A percentile compares a stretch with the other conserved stretches of the same genome.
Evolutionary conservation across 169 alveolate genomes (phyloP).

Genomic region (Plasmodium adleri): DNA sequence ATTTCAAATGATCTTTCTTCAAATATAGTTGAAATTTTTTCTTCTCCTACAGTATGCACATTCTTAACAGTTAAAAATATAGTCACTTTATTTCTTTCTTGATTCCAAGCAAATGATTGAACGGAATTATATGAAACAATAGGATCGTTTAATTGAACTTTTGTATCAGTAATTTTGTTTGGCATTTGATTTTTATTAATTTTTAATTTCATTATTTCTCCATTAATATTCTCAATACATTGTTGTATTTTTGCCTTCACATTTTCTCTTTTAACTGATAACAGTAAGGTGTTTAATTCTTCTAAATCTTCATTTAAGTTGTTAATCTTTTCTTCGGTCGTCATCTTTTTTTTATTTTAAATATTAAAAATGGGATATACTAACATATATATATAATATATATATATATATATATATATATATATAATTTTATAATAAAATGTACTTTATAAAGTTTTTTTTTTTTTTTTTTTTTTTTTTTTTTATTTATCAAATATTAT

Average conservation of each 20-base stretch:
- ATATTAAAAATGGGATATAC: no score
- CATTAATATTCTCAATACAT: slow-evolving; percentile 56
- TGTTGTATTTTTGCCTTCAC: slow-evolving; percentile 51
- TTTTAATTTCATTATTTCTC: slow-evolving; percentile 44
- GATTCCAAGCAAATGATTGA: slow-evolving; percentile 75
- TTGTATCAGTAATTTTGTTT: slow-evolving; percentile 44
- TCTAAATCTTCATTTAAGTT: slow-evolving; percentile 37
- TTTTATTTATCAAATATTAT: no score
- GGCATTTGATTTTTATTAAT: slow-evolving; percentile 46
- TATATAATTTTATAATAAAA: no score
- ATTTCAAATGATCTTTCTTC: slow-evolving; percentile 71
- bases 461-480: no score
- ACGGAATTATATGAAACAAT: slow-evolving; percentile 51
- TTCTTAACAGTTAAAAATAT: slow-evolving; percentile 64
- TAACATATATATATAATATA: no score
- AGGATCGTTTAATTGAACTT: slow-evolving; percentile 8
- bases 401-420: no score
- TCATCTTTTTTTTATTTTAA: no score
- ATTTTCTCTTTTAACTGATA: slow-evolving; percentile 32
- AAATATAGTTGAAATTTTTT: slow-evolving; percentile 44
- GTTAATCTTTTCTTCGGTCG: slow-evolving; percentile 8
- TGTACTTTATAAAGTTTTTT: no score
- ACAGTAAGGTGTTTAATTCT: slow-evolving; percentile 36
- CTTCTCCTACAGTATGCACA: slow-evolving; percentile 40
- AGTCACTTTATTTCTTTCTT: slow-evolving; percentile 72